These are phyloP conservation scores for Arthrobotrys sinensis DNA, from an alignment of 2,329 filamentous ascomycete species.

Conservation along the genomic window DNA sequence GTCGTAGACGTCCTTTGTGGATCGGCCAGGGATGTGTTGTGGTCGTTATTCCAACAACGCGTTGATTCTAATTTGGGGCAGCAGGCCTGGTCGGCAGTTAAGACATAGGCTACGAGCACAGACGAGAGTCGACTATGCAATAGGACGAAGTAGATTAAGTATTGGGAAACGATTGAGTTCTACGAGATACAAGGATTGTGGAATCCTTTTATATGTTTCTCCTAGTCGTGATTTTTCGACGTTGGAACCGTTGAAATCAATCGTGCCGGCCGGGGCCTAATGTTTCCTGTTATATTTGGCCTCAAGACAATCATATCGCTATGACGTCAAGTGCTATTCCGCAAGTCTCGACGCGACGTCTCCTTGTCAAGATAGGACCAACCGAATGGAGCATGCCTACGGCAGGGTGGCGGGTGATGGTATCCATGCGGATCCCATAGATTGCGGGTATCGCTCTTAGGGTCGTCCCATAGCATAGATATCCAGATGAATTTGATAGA, in stretches of 20 bases:
- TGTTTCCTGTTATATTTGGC: slow-evolving; percentile 5
- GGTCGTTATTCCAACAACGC: background rate
- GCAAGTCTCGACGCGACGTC: too few species aligned
- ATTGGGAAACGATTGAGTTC: background rate
- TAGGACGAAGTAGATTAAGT: background rate
- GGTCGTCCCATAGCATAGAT: too few species aligned
- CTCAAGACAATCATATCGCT: slow-evolving; percentile 23
- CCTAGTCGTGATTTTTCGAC: too few species aligned
- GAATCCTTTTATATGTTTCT: background rate
- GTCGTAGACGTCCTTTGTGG: background rate
- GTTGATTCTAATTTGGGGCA: background rate
- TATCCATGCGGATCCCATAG: too few species aligned
- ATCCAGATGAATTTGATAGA: too few species aligned
- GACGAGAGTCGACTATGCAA: background rate
- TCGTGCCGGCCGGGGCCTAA: too few species aligned
- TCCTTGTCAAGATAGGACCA: too few species aligned
- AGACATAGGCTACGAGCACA: background rate
- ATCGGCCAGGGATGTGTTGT: slow-evolving; percentile 26
- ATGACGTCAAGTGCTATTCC: slow-evolving; percentile 35
- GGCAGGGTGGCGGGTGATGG: too few species aligned
- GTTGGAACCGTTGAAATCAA: slow-evolving; percentile 1
- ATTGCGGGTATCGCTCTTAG: too few species aligned
- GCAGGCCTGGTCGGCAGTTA: background rate
- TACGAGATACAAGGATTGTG: background rate
- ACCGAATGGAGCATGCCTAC: too few species aligned